Percentiles rank a stretch among this genome's conserved stretches.
phyloP scores from a whole-genome alignment of 805 yeast species.

The Candida berthetii region DNA sequence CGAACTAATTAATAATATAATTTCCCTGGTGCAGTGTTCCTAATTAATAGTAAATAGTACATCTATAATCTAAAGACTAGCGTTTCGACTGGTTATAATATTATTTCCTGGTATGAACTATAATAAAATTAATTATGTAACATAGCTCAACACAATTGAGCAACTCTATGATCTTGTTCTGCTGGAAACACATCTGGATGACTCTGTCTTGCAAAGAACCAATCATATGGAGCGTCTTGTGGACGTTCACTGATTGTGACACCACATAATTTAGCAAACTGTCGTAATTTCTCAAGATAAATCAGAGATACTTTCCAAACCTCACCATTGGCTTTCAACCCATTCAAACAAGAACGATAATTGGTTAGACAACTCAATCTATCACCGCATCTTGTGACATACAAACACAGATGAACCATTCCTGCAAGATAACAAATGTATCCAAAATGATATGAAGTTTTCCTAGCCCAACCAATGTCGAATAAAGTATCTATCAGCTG shows the following conservation, averaged over 20 bases:
- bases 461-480: background rate
- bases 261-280: background rate
- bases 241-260: background rate
- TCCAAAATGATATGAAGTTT: background rate
- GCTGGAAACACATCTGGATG: background rate
- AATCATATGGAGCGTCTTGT: background rate
- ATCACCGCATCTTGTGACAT: background rate
- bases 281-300: background rate
- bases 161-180: background rate
- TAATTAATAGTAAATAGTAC: too few species aligned
- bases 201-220: background rate
- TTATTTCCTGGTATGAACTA: too few species aligned
- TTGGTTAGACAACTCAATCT: background rate
- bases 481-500: background rate
- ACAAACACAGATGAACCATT: background rate
- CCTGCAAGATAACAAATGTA: background rate
- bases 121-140: too few species aligned
- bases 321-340: background rate
- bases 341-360: background rate
- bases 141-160: conserved; percentile 3
- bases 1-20: too few species aligned
- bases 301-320: background rate
- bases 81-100: too few species aligned
- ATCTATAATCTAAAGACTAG: too few species aligned
- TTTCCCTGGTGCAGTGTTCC: too few species aligned